phyloP scores from a whole-genome alignment of 305 asterid genomes.

The Fraxinus velutina region DNA sequence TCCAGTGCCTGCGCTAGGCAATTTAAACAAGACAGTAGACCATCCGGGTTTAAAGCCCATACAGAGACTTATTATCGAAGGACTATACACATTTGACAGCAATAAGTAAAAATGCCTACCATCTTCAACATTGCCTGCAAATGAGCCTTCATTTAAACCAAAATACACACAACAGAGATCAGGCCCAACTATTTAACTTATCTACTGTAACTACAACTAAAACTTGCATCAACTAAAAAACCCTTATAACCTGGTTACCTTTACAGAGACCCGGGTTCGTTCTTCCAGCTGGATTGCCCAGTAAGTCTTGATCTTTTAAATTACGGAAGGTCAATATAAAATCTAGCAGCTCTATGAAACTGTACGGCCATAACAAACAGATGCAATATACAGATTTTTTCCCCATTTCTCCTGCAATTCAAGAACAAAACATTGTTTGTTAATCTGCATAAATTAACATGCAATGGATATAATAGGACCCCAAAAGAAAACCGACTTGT shows the following conservation, averaged over 20 bases:
- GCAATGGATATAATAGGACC: not conserved
- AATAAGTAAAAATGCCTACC: not conserved
- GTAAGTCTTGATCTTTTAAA: conserved; percentile 1
- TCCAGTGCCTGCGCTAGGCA: not conserved
- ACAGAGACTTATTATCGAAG: not conserved
- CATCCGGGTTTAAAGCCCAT: not conserved
- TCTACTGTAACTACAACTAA: conserved; percentile 25
- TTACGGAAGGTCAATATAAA: not conserved
- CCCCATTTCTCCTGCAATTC: conserved; percentile 86
- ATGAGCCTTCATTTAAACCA: not conserved
- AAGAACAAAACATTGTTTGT: not conserved
- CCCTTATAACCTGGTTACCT: conserved; percentile 1
- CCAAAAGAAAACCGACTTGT: not conserved
- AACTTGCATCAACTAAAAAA: conserved; percentile 1
- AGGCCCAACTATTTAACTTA: conserved; percentile 11
- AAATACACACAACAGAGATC: conserved; percentile 12
- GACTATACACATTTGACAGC: conserved; percentile 3
- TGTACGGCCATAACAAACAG: conserved; percentile 86
- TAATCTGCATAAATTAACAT: not conserved
- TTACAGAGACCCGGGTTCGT: not conserved
- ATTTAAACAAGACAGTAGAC: conserved; percentile 1
- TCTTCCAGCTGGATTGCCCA: not conserved
- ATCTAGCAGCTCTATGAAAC: conserved; percentile 46
- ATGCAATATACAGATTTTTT: conserved; percentile 70
- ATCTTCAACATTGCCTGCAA: conserved; percentile 10